phyloP scores from a whole-genome alignment of 148 eudicot genomes.

The Silene uniflora region DNA sequence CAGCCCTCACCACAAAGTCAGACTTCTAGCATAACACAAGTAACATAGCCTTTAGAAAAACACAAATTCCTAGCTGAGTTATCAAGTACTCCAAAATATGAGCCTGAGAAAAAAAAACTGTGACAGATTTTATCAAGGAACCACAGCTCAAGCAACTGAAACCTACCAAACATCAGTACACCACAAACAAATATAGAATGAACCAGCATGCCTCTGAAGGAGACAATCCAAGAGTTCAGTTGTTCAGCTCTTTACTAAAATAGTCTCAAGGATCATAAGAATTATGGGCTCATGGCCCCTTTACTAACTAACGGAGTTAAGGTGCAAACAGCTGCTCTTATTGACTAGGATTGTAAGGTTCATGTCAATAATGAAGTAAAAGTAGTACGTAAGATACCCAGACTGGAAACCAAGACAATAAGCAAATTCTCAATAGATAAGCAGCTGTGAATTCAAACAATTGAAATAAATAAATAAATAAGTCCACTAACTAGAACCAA shows the following conservation, averaged over 20 bases:
- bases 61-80: background rate
- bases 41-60: background rate
- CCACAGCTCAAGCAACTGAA: background rate
- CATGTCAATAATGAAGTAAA: background rate
- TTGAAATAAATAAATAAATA: background rate
- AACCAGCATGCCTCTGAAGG: background rate
- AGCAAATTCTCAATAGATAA: background rate
- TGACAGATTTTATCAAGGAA: background rate
- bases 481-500: slow-evolving; percentile 1
- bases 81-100: background rate
- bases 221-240: background rate
- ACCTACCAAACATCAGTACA: background rate
- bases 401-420: background rate
- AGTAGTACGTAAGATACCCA: background rate
- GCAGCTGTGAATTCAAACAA: background rate
- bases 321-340: background rate
- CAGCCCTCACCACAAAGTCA: background rate
- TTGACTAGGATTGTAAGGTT: background rate
- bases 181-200: background rate
- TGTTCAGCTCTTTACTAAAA: background rate
- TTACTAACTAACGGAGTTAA: background rate
- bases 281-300: too few relatives aligned
- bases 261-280: background rate
- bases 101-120: background rate
- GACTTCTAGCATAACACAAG: background rate